These are phyloP conservation scores for Backusella luteola DNA, from an alignment of 192 early-diverging fungal genomes.

Conservation along the genomic window DNA sequence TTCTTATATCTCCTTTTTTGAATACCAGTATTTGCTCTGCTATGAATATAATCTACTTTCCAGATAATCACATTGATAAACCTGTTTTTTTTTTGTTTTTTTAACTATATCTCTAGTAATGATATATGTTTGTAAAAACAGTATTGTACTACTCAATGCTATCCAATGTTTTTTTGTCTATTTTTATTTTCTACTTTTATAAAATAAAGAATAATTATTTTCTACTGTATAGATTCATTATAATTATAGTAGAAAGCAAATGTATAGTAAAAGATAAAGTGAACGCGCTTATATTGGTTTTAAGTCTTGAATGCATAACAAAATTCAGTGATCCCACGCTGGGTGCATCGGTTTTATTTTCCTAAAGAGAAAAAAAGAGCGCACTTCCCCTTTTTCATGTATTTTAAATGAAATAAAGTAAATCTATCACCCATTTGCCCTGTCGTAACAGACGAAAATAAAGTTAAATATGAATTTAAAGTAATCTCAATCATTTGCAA, in stretches of 20 bases:
- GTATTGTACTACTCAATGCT: neutral
- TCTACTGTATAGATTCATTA: neutral
- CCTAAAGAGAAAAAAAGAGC: neutral
- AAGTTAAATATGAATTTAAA: neutral
- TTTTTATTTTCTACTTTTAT: neutral
- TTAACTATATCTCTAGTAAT: neutral
- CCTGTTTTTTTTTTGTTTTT: neutral
- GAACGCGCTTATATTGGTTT: neutral
- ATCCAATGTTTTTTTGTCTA: neutral
- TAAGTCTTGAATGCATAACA: neutral
- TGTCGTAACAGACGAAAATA: neutral
- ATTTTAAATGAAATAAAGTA: neutral
- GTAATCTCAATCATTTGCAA: neutral
- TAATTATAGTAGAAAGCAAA: neutral
- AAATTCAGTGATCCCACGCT: neutral
- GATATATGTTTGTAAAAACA: neutral
- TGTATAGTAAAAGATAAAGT: neutral
- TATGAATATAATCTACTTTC: neutral
- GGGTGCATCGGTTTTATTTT: constrained; percentile 2
- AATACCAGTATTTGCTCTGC: neutral
- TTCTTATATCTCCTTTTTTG: constrained; percentile 7
- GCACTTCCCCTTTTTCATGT: neutral
- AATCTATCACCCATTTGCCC: neutral
- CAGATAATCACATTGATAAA: neutral
- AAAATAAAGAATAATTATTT: neutral